Evolutionary conservation across 192 early-diverging fungal species (phyloP).

Genomic region (Podila minutissima): DNA sequence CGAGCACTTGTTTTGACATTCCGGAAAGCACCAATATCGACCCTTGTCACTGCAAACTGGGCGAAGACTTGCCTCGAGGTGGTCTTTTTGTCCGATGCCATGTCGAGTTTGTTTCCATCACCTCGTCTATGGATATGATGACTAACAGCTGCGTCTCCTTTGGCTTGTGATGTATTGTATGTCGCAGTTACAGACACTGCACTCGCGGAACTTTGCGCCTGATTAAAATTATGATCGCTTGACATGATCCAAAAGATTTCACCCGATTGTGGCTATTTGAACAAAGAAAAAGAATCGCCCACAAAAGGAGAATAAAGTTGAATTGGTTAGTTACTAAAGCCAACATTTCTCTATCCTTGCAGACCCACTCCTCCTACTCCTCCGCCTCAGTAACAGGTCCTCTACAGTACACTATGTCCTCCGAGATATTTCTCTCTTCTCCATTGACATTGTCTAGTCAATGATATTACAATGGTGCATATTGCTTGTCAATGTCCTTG

Average conservation of each 20-base stretch:
- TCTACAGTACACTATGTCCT: no score
- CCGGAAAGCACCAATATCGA: conserved; percentile 19
- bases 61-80: neutral
- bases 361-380: no score
- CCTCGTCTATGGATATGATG: neutral
- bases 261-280: no score
- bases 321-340: no score
- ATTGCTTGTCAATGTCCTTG: no score
- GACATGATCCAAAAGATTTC: neutral
- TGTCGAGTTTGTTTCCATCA: neutral
- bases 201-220: neutral
- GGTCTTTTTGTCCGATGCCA: neutral
- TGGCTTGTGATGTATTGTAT: neutral
- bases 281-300: no score
- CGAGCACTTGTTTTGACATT: conserved; percentile 12
- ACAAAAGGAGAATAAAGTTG: no score
- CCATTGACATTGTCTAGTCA: no score
- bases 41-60: conserved; percentile 10
- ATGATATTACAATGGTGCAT: no score
- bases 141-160: neutral
- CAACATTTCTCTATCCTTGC: no score
- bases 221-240: neutral
- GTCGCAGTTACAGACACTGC: neutral
- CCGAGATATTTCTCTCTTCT: no score
- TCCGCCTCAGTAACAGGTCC: no score